These are phyloP conservation scores for Fusarium caatingaense DNA, from an alignment of 2,329 filamentous ascomycete genomes.

Conservation along the genomic window DNA sequence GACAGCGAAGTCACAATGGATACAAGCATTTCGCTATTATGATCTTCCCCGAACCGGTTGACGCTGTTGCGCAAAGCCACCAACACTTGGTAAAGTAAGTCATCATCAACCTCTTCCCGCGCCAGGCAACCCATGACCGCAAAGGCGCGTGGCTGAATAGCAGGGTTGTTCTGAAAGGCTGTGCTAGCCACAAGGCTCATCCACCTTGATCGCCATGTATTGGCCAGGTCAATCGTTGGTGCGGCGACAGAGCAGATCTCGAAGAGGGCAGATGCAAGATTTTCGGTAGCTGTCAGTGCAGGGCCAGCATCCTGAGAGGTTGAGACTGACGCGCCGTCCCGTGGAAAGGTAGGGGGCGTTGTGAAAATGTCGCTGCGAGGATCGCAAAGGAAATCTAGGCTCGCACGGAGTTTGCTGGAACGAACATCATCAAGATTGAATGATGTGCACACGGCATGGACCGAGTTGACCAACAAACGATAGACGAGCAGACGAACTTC, in stretches of 20 bases:
- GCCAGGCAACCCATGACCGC: conserved; percentile 78
- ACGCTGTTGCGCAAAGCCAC: conserved; percentile 75
- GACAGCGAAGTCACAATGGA: conserved; percentile 74
- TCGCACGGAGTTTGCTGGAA: conserved; percentile 65
- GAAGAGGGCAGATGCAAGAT: conserved; percentile 69
- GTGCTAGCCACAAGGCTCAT: conserved; percentile 80
- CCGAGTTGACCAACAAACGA: conserved; percentile 72
- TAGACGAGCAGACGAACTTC: conserved; percentile 70
- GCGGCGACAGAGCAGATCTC: conserved; percentile 73
- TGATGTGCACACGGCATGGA: conserved; percentile 75
- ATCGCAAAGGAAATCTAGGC: conserved; percentile 70
- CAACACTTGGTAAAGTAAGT: conserved; percentile 76
- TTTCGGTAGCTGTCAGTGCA: conserved; percentile 68
- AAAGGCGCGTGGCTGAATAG: conserved; percentile 76
- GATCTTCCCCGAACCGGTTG: conserved; percentile 72
- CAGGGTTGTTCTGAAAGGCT: conserved; percentile 78
- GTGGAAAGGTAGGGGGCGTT: conserved; percentile 56
- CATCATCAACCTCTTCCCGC: conserved; percentile 77
- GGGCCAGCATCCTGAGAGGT: conserved; percentile 65
- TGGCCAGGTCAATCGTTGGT: conserved; percentile 72
- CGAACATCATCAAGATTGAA: conserved; percentile 71
- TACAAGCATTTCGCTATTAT: conserved; percentile 74
- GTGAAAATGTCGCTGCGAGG: conserved; percentile 69
- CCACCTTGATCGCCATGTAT: conserved; percentile 77
- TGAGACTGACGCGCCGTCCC: conserved; percentile 66